Evolutionary conservation across 2,329 filamentous ascomycete species (phyloP), one percentile per base, ranked within the genome.

Genomic region (Aspergillus spinulosporus): DNA sequence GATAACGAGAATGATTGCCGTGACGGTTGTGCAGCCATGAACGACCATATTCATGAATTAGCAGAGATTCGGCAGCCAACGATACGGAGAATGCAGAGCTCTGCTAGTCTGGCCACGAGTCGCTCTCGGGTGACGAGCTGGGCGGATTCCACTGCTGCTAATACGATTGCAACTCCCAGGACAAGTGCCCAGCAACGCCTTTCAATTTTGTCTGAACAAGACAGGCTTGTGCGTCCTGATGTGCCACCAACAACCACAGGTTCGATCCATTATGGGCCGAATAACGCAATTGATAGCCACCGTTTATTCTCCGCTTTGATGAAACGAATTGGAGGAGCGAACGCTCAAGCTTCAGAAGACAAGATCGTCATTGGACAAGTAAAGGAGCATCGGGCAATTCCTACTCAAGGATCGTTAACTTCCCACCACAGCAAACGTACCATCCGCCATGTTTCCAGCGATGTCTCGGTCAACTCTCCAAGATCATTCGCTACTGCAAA

Each of bases 111-210:
- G 31, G 67, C 64, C 42, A 74, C 70, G 3, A 70, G 68, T 7
- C 66, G 65, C 32, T 79, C 78, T 32, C 74, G 77, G 29, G 75
- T 78, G n/a, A 78, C 76, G 11, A 80, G 77, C 60, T 79, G 77
- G 78, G 74, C 78, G 36, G 70, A 79, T 59, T 79, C 78, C 3
- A 78, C 74, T 2, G 68, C 68, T n/a, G 68, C 70, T 44, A 74
- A 74, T 54, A 78, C 76, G 4, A 62, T 76, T 29, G 61, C 63
- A 14, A 68, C 68, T 8, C 66, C 69, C 21, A 71, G 66, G 15
- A 57, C 64, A 31, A 65, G 67, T 4, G 69, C 73, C 42, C 66
- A 66, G 9, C 73, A 74, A 53, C 68, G 71, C 7, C 62, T 79
- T 21, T 77, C 75, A 9, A 71, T 78, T 36, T 77, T 80, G 31